phyloP scores from a whole-genome alignment of 352 stramenopile species.

The Phytophthora vignae region DNA sequence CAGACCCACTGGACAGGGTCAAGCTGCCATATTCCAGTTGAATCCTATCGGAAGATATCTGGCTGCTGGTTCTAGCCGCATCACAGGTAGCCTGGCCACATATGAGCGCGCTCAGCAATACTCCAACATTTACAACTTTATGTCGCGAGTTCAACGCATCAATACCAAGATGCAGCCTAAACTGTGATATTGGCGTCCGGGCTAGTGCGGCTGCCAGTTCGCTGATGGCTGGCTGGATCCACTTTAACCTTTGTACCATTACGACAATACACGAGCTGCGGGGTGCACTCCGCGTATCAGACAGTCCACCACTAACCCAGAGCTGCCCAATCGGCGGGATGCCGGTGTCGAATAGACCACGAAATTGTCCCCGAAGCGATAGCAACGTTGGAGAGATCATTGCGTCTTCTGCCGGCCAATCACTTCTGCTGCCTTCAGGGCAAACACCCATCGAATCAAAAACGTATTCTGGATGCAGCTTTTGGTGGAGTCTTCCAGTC shows the following conservation, averaged over 20 bases:
- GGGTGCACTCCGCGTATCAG: too few species aligned
- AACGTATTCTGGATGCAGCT: background rate
- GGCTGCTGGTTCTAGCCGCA: background rate
- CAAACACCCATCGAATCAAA: background rate
- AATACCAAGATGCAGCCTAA: background rate
- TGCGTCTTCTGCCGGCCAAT: background rate
- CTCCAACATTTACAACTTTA: background rate
- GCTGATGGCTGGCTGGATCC: background rate
- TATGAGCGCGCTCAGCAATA: background rate
- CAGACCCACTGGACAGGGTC: background rate
- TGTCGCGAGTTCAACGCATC: background rate
- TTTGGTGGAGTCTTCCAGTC: background rate
- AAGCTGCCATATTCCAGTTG: background rate
- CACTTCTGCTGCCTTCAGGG: background rate
- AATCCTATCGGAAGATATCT: background rate
- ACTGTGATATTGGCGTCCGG: background rate
- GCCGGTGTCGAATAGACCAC: background rate
- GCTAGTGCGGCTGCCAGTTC: background rate
- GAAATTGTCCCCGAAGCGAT: background rate
- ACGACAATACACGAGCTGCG: too few species aligned
- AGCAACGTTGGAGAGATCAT: background rate
- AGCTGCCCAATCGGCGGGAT: background rate
- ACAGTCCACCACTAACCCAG: too few species aligned
- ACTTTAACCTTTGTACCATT: background rate
- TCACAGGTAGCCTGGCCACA: background rate